phyloP scores from a whole-genome alignment of 2,329 filamentous ascomycete genomes.

The Alternaria conjuncta region DNA sequence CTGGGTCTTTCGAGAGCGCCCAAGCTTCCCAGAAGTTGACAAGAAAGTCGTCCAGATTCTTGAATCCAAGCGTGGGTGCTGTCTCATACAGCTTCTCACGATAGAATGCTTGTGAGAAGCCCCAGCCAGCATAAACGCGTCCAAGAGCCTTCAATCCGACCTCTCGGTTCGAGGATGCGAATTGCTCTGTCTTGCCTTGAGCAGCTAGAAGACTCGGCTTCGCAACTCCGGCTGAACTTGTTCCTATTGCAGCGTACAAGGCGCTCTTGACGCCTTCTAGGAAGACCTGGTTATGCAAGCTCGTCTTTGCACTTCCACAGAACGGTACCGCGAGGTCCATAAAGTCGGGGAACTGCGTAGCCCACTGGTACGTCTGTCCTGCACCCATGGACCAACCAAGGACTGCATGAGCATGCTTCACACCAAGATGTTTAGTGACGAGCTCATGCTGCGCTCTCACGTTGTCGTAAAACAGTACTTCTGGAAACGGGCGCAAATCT shows the following conservation, averaged over 20 bases:
- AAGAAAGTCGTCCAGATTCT: conserved; percentile 76
- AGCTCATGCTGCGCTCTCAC: conserved; percentile 70
- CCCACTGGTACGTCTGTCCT: conserved; percentile 71
- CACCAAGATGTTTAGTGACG: conserved; percentile 67
- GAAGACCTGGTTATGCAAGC: conserved; percentile 72
- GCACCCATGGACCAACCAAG: conserved; percentile 76
- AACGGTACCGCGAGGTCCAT: conserved; percentile 71
- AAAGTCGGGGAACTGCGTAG: conserved; percentile 67
- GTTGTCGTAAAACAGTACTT: conserved; percentile 71
- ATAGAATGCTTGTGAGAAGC: conserved; percentile 81
- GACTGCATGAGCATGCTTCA: conserved; percentile 67
- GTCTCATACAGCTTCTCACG: conserved; percentile 72
- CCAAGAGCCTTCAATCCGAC: conserved; percentile 73
- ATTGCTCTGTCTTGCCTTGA: conserved; percentile 43
- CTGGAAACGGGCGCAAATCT: conserved; percentile 64
- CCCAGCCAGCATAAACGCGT: conserved; percentile 80
- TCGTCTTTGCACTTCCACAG: conserved; percentile 69
- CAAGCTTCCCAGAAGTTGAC: conserved; percentile 77
- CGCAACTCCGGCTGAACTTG: conserved; percentile 58
- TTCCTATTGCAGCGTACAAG: conserved; percentile 64
- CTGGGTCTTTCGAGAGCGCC: conserved; percentile 75
- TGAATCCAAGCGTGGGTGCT: conserved; percentile 62
- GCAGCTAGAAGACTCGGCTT: conserved; percentile 36
- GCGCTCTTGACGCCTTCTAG: conserved; percentile 69
- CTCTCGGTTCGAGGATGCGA: conserved; percentile 61